These are phyloP conservation scores for Ascochyta pisi DNA, from an alignment of 2,329 filamentous ascomycete species.

Conservation along the genomic window DNA sequence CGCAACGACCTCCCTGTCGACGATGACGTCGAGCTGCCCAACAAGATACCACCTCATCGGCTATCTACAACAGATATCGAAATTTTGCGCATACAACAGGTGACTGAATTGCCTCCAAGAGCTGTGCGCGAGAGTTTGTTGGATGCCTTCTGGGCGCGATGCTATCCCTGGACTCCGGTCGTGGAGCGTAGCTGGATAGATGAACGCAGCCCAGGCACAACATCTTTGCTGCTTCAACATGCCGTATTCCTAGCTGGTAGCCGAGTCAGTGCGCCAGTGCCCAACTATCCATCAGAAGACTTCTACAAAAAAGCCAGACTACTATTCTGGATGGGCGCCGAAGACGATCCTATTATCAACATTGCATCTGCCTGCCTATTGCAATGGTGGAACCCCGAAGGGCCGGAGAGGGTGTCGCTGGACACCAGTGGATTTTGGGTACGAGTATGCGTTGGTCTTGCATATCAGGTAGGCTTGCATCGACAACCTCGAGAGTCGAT, in stretches of 20 bases:
- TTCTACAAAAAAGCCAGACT: conserved; percentile 46
- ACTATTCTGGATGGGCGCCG: conserved; percentile 45
- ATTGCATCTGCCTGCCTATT: conserved; percentile 50
- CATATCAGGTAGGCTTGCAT: conserved; percentile 55
- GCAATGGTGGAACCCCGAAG: conserved; percentile 55
- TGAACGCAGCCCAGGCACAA: conserved; percentile 34
- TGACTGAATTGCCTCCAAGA: conserved; percentile 39
- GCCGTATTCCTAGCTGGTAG: conserved; percentile 53
- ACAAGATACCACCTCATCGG: conserved; percentile 37
- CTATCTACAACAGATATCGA: conserved; percentile 39
- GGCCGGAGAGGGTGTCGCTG: conserved; percentile 51
- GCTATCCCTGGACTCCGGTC: conserved; percentile 53
- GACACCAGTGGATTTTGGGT: conserved; percentile 56
- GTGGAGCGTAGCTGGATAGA: conserved; percentile 51
- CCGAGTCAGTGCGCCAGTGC: conserved; percentile 48
- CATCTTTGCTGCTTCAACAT: conserved; percentile 44
- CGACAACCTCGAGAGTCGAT: conserved; percentile 42
- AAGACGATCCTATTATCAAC: conserved; percentile 50
- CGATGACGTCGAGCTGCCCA: conserved; percentile 39
- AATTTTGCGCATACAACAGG: conserved; percentile 38
- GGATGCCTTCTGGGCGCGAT: conserved; percentile 51
- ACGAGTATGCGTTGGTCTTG: conserved; percentile 51
- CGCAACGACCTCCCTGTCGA: conserved; percentile 44
- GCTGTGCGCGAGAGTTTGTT: conserved; percentile 47
- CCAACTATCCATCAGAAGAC: conserved; percentile 41